Conservation (phyloP, 352 stramenopile species). For the Pythium biforme region DNA sequence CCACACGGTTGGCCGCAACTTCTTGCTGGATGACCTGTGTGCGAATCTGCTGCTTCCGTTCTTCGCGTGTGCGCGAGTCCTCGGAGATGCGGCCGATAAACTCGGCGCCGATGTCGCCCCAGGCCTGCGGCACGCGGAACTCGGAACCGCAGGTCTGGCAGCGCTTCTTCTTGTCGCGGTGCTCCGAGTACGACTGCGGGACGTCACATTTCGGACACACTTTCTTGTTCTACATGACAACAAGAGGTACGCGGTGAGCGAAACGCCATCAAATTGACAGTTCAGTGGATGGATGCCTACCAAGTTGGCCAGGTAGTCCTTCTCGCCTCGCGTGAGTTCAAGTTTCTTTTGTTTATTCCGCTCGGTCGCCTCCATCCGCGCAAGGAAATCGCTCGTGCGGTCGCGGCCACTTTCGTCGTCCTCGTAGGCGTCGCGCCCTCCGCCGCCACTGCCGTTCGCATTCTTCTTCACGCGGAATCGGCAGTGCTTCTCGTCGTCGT, state of each 20-base stretch:
- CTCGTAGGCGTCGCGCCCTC: conserved; percentile 26
- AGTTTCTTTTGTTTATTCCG: conserved; percentile 81
- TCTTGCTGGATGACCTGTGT: conserved; percentile 41
- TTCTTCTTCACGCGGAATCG: conserved; percentile 52
- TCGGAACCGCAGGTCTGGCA: conserved; percentile 78
- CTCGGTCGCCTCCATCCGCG: conserved; percentile 77
- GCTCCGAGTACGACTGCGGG: conserved; percentile 78
- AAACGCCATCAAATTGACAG: no score
- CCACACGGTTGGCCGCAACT: conserved; percentile 28
- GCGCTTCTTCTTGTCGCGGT: conserved; percentile 85
- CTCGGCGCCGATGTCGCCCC: conserved; percentile 62
- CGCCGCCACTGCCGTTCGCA: conserved; percentile 21
- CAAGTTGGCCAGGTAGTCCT: conserved; percentile 53
- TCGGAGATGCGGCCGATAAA: conserved; percentile 68
- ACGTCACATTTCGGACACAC: conserved; percentile 65
- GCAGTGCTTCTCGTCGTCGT: conserved; percentile 76
- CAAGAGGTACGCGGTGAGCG: no score
- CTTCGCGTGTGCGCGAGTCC: conserved; percentile 34
- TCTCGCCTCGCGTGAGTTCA: conserved; percentile 66
- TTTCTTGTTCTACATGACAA: conserved; percentile 73
- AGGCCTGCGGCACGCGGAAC: conserved; percentile 71
- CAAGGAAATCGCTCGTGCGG: conserved; percentile 48
- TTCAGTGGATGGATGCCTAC: neutral
- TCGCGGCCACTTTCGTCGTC: conserved; percentile 35
- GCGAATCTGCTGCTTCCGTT: conserved; percentile 55